Percentiles rank a stretch among this genome's conserved stretches.
Evolutionary conservation across 164 flowering plant species (phyloP).

Genomic region (Platanus orientalis): DNA sequence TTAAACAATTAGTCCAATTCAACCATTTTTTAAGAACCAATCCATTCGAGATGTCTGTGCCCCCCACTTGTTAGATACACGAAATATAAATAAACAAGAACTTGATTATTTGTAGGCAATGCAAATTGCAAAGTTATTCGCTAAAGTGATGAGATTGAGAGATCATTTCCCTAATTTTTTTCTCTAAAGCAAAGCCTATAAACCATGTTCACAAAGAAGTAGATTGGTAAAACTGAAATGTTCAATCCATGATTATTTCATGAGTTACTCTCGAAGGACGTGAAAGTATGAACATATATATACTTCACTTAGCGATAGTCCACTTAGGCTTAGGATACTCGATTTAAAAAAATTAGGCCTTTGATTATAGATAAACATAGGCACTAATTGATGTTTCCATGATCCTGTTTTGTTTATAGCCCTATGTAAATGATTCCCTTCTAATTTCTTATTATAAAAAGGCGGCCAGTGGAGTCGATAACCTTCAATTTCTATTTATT

Average conservation of each 20-base stretch:
- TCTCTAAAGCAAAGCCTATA: neutral
- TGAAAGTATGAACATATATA: too few species aligned
- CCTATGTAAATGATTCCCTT: constrained; percentile 14
- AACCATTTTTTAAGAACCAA: too few species aligned
- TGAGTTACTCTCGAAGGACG: neutral
- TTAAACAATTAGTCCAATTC: too few species aligned
- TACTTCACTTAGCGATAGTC: neutral
- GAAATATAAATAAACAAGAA: too few species aligned
- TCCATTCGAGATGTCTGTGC: too few species aligned
- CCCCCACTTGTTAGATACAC: too few species aligned
- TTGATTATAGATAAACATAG: constrained; percentile 23
- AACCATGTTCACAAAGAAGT: constrained; percentile 14
- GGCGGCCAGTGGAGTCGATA: constrained; percentile 14
- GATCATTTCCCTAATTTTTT: constrained; percentile 4
- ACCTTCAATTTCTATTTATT: neutral
- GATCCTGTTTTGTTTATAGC: constrained; percentile 8
- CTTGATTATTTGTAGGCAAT: too few species aligned
- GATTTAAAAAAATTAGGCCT: constrained; percentile 7
- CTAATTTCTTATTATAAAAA: constrained; percentile 13
- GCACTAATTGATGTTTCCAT: constrained; percentile 30
- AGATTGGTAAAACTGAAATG: neutral
- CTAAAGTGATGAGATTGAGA: neutral
- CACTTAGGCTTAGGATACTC: constrained; percentile 18
- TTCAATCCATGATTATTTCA: neutral
- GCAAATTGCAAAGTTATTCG: neutral